phyloP scores from a whole-genome alignment of 805 yeast species.

The Lipomyces yamanashiensis region DNA sequence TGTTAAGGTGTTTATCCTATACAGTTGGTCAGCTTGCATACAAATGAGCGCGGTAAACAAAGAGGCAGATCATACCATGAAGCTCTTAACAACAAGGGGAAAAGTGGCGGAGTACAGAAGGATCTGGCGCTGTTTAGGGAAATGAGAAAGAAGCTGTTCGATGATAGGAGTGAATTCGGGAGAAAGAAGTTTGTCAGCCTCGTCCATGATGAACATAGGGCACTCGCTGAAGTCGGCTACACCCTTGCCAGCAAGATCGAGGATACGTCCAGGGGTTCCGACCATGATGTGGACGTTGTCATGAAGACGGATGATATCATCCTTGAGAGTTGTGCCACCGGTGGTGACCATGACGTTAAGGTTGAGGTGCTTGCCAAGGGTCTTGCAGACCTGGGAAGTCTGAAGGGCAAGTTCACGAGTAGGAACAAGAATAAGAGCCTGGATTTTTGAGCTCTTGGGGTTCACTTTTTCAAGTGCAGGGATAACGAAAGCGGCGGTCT shows the following conservation, averaged over 20 bases:
- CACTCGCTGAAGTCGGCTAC: slow-evolving; percentile 87
- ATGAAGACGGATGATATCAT: slow-evolving; percentile 88
- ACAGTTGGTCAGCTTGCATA: not conserved
- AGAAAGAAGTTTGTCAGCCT: slow-evolving; percentile 95
- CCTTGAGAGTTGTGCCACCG: slow-evolving; percentile 93
- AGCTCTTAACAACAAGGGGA: slow-evolving; percentile 90
- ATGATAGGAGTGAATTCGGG: slow-evolving; percentile 87
- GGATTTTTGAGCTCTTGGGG: slow-evolving; percentile 82
- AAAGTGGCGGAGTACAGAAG: slow-evolving; percentile 92
- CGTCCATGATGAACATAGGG: slow-evolving; percentile 93
- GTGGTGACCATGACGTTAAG: slow-evolving; percentile 96
- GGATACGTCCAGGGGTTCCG: slow-evolving; percentile 97
- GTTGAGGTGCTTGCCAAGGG: slow-evolving; percentile 85
- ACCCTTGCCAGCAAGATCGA: slow-evolving; percentile 87
- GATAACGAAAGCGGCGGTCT: slow-evolving; percentile 95
- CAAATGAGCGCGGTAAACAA: too few species aligned
- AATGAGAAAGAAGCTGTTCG: slow-evolving; percentile 79
- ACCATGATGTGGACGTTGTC: slow-evolving; percentile 94
- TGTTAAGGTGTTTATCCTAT: slow-evolving; percentile 73
- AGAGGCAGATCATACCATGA: slow-evolving; percentile 56
- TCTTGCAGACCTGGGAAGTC: slow-evolving; percentile 95
- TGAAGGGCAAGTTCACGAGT: slow-evolving; percentile 98
- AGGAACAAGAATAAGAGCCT: slow-evolving; percentile 91
- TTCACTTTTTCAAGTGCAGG: slow-evolving; percentile 89
- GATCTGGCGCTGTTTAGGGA: slow-evolving; percentile 82